Evolutionary conservation across 805 yeast genomes (phyloP).

Genomic region (Scheffersomyces stipitis): DNA sequence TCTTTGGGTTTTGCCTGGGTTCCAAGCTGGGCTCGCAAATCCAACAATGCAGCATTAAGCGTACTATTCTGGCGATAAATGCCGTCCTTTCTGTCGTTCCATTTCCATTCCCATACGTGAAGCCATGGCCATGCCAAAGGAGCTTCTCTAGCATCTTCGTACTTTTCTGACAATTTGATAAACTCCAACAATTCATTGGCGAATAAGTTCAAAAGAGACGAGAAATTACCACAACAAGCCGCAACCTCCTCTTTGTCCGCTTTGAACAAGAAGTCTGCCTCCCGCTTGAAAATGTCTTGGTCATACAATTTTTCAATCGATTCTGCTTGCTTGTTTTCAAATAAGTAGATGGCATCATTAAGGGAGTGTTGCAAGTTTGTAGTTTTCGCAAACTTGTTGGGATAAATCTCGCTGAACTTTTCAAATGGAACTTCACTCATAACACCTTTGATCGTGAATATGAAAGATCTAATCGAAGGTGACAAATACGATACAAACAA

Average conservation of each 20-base stretch:
- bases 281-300: conserved; percentile 47
- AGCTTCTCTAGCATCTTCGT: conserved; percentile 23
- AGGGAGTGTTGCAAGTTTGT: conserved; percentile 49
- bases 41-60: conserved; percentile 34
- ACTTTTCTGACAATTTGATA: conserved; percentile 44
- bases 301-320: conserved; percentile 61
- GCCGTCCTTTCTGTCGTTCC: background rate
- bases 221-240: conserved; percentile 80
- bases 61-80: conserved; percentile 12
- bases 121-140: conserved; percentile 52
- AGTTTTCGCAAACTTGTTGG: conserved; percentile 37
- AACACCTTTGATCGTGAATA: conserved; percentile 62
- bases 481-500: conserved; percentile 67
- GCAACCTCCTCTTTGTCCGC: conserved; percentile 78
- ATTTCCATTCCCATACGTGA: conserved; percentile 2
- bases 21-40: conserved; percentile 26
- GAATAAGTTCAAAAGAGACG: conserved; percentile 61
- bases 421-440: conserved; percentile 60
- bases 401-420: conserved; percentile 18
- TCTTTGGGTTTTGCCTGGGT: background rate
- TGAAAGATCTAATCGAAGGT: conserved; percentile 68
- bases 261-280: conserved; percentile 35
- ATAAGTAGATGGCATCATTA: conserved; percentile 52
- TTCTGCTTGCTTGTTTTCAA: conserved; percentile 52
- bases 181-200: conserved; percentile 56